Conservation (phyloP, 495 filamentous ascomycete species). For the Cercophora samala region DNA sequence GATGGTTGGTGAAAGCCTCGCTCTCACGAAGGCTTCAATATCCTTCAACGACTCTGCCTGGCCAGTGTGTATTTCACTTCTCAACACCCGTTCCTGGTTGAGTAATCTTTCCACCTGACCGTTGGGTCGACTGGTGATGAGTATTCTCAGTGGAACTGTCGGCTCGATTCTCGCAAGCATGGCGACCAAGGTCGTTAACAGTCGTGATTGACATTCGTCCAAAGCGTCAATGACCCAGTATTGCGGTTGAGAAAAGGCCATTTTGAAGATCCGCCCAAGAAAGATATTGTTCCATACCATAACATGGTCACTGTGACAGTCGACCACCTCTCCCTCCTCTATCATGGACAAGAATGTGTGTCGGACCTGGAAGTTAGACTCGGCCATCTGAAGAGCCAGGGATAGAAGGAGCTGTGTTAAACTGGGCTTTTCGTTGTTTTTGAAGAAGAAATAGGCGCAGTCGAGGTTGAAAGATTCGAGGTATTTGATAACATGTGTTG, state of each 20-base stretch:
- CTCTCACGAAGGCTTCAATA: conserved; percentile 17
- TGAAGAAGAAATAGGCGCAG: conserved; percentile 27
- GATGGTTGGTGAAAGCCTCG: conserved; percentile 16
- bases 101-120: conserved; percentile 18
- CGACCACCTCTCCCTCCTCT: conserved; percentile 16
- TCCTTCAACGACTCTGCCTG: conserved; percentile 21
- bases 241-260: conserved; percentile 20
- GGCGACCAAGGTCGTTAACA: conserved; percentile 21
- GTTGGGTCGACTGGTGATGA: conserved; percentile 33
- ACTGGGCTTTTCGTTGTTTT: conserved; percentile 15
- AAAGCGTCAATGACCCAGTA: conserved; percentile 32
- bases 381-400: conserved; percentile 31
- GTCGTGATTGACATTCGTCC: conserved; percentile 22
- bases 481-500: conserved; percentile 22
- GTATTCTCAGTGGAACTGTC: conserved; percentile 30
- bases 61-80: conserved; percentile 20
- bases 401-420: conserved; percentile 15
- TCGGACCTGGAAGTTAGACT: conserved; percentile 24
- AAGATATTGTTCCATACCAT: conserved; percentile 30
- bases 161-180: conserved; percentile 30
- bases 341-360: conserved; percentile 24
- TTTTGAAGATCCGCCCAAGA: conserved; percentile 24
- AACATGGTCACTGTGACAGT: conserved; percentile 22
- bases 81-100: conserved; percentile 13
- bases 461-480: conserved; percentile 23